Base-by-base conservation (phyloP, 345 rosid species). In the Lepidium didymum region DNA sequence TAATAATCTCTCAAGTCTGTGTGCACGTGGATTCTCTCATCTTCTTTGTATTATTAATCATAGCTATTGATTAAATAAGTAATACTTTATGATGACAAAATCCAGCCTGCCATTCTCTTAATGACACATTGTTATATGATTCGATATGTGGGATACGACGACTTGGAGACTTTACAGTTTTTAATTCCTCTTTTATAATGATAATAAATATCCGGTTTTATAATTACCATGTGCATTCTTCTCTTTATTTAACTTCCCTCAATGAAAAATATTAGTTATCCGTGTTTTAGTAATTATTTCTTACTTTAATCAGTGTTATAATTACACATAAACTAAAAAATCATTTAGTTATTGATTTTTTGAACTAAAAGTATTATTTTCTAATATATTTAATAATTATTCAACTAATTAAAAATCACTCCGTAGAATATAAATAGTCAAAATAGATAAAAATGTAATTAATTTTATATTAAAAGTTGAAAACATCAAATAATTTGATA, bases 91-190 rank as follows among this genome's bases (percentile, higher is more conserved):
- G 52, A 45, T 73, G 34, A 34, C 34, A 68, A 68, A 52, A 42
- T 34, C 69, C 78, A 80, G 70, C 54, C 73, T 76, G 78, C 78
- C 83, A 80, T 76, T 76, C 80, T 73, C 46, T 67, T 62, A 53
- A 46, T 62, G 64, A 68, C 57, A 67, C 56, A 36, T 52, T 46
- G 62, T 67, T 4, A 23, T 27, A 34, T 74, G 73, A 67, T 74
- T 74, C 69, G 78, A 67, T 74, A 34, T 60, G 69, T 60, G 42
- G 56, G 77, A 73, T 73, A 66, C 56, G 67, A 66, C 56, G 67
- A 58, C 62, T 43, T 58, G 33, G 45, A 16, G 31, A 49, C 0
- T 55, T 29, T 56, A 66, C 41, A 58, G 16, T 66, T 64, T 72
- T 64, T 46, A 47, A 64, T 53, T 56, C 66, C 35, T 64, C 40